These are phyloP conservation scores for Paramyrothecium roridum DNA, from an alignment of 2,329 filamentous ascomycete genomes.

Conservation along the genomic window DNA sequence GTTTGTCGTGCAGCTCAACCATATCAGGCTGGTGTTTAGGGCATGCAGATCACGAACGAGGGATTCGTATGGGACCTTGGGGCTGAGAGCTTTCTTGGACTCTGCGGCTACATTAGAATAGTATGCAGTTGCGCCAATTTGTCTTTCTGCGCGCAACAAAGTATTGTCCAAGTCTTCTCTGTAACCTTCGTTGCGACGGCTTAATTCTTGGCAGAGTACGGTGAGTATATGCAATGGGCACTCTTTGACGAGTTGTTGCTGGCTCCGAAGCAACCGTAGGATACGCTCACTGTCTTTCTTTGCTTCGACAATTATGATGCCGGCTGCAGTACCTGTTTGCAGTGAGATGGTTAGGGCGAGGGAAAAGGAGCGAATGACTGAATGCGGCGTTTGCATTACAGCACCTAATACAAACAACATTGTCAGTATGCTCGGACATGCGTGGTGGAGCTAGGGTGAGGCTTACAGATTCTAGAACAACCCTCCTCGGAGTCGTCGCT, in stretches of 20 bases:
- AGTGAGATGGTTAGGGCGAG: neutral
- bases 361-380: neutral
- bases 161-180: neutral
- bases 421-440: neutral
- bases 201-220: neutral
- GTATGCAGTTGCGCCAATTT: neutral
- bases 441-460: neutral
- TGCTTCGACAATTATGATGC: neutral
- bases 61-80: neutral
- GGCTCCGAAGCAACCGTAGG: neutral
- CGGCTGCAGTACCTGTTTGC: neutral
- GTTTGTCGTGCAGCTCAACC: neutral
- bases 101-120: neutral
- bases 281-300: neutral
- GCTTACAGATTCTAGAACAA: neutral
- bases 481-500: neutral
- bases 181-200: neutral
- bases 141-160: neutral
- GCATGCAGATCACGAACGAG: neutral
- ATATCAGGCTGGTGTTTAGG: neutral
- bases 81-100: neutral
- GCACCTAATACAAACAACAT: neutral
- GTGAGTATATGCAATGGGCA: neutral
- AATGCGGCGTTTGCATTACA: neutral
- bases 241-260: neutral